Conservation (phyloP, 331 rosid species). For the Pyracantha coccinea region DNA sequence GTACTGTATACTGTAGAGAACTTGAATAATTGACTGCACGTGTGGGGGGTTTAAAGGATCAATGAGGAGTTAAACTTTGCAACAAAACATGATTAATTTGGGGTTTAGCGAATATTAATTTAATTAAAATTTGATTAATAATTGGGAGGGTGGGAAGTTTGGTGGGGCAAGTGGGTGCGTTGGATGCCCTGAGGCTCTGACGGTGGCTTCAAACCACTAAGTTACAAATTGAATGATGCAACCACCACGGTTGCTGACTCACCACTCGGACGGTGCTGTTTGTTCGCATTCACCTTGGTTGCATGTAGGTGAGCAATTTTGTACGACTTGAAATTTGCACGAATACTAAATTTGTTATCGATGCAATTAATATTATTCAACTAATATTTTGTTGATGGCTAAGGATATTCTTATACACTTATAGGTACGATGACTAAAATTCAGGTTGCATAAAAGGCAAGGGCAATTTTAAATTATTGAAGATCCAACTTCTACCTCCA, state of each 20-base stretch:
- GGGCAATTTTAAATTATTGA: no score
- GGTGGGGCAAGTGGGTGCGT: neutral
- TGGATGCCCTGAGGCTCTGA: slow-evolving; percentile 3
- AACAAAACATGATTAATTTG: neutral
- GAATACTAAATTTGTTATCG: no score
- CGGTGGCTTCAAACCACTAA: neutral
- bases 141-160: neutral
- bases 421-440: no score
- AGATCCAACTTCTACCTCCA: no score
- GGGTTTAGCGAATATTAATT: neutral
- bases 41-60: neutral
- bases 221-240: slow-evolving; percentile 1
- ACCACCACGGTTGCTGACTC: neutral
- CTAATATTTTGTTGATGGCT: no score
- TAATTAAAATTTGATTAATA: neutral
- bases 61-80: neutral
- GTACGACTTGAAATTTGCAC: no score
- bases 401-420: no score
- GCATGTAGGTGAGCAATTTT: neutral
- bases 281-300: neutral
- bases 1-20: neutral
- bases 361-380: no score
- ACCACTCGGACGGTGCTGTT: neutral
- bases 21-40: neutral
- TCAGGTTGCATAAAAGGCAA: accelerated